phyloP scores from a whole-genome alignment of 1,284 basidiomycete species.

The Neonothopanus nambi region DNA sequence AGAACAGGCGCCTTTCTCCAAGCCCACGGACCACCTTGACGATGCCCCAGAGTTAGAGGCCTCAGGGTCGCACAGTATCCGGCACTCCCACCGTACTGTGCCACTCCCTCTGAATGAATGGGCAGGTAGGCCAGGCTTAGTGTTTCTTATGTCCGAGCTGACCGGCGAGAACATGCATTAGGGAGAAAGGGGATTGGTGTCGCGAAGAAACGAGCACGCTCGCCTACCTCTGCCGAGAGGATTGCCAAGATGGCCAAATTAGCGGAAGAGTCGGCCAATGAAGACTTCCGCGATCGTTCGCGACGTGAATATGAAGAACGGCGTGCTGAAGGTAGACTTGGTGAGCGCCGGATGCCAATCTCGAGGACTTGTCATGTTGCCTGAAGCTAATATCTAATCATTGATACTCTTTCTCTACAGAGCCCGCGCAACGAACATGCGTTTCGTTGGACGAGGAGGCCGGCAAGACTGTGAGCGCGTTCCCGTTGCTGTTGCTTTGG shows the following conservation, averaged over 20 bases:
- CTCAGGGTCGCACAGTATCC: neutral
- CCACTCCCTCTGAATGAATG: slow-evolving; percentile 76
- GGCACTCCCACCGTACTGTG: slow-evolving; percentile 47
- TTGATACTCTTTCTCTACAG: slow-evolving; percentile 21
- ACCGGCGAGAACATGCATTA: slow-evolving; percentile 28
- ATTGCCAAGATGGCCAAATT: slow-evolving; percentile 74
- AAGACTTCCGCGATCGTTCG: slow-evolving; percentile 65
- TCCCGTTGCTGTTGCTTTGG: slow-evolving; percentile 9
- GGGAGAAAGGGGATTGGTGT: slow-evolving; percentile 75
- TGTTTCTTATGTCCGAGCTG: neutral
- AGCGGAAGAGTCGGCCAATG: slow-evolving; percentile 56
- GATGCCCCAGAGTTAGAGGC: slow-evolving; percentile 11
- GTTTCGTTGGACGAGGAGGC: slow-evolving; percentile 68
- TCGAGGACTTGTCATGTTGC: neutral
- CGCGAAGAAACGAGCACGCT: slow-evolving; percentile 60
- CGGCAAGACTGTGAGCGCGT: slow-evolving; percentile 55
- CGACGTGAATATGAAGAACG: slow-evolving; percentile 72
- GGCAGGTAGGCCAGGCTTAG: slow-evolving; percentile 50
- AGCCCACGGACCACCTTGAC: slow-evolving; percentile 5
- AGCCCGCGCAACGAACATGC: slow-evolving; percentile 70
- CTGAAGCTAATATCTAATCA: neutral
- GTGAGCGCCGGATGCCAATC: slow-evolving; percentile 24
- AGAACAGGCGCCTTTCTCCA: slow-evolving; percentile 2
- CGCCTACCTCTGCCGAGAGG: slow-evolving; percentile 59
- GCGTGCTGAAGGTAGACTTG: slow-evolving; percentile 66